Base-by-base conservation (phyloP, 164 flowering plant species). In the Stephania yunnanensis region DNA sequence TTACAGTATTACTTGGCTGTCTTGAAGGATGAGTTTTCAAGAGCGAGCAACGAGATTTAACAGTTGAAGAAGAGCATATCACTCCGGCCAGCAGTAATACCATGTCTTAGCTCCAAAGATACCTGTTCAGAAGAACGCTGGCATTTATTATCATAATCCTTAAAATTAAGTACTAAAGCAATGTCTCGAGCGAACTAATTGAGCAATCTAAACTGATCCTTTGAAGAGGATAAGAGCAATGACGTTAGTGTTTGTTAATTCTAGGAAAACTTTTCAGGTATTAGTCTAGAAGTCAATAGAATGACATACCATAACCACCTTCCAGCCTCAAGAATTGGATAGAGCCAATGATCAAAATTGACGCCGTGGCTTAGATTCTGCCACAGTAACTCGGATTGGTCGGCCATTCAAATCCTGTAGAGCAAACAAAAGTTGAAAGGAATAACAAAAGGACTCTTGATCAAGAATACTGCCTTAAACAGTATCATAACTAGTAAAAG, bases 351-450 rank as follows among this genome's bases (percentile, higher is more conserved):
- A 74, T 90, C 86, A 93, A 87, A 87, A 90, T 55, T 85, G 84
- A 42, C 96, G 92, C 81, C 88, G 85, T 78, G 90, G 92, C 81
- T 76, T 88, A 36, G 92, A 68, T 83, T 91, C 98, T 6, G 98
- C 97, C 50, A 80, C 76, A n/a, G 89, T 81, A 19, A 95, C 98
- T 74, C 95, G 87, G 55, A 95, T 90, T 61, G 87, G 0, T 79
- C 98, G 86, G 10, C 98, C 98, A 81, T 85, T 75, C 78, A 95
- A 81, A 71, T 92, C 97, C 98, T 92, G 83, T 81, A 80, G 30
- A 68, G 79, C 66, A 71, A 36, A 20, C 55, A 64, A 50, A 36
- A 68, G 11, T 13, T 19, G 48, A 55, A 11, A 25, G 25, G 25
- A 0, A 25, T 25, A 25, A 25, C 25, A 25, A 25, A 25, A 25